phyloP scores from a whole-genome alignment of 306 rosid genomes.

The Pterocarpus macrocarpus region DNA sequence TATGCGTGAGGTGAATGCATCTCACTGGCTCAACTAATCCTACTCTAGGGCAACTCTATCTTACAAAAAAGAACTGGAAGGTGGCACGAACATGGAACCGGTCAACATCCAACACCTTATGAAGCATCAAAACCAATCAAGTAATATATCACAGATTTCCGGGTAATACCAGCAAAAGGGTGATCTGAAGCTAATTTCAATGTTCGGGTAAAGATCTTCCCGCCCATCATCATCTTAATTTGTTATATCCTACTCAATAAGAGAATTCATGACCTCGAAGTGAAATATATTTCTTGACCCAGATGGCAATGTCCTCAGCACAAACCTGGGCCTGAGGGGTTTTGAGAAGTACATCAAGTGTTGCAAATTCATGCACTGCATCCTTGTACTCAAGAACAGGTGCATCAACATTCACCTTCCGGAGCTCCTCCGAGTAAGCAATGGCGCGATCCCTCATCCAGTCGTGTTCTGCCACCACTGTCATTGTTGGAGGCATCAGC shows the following conservation, averaged over 20 bases:
- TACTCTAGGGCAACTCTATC: conserved; percentile 61
- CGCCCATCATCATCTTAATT: conserved; percentile 29
- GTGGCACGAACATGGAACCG: conserved; percentile 43
- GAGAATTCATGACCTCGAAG: conserved; percentile 97
- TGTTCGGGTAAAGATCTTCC: conserved; percentile 39
- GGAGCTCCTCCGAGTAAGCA: conserved; percentile 96
- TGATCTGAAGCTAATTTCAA: conserved; percentile 44
- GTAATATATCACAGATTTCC: conserved; percentile 43
- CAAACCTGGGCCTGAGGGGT: conserved; percentile 94
- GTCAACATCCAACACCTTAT: conserved; percentile 42
- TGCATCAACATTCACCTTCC: conserved; percentile 89
- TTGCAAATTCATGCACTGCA: conserved; percentile 94
- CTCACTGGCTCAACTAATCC: conserved; percentile 71
- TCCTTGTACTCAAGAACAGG: conserved; percentile 94
- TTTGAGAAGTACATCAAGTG: conserved; percentile 92
- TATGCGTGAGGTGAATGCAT: conserved; percentile 50
- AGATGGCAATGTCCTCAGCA: conserved; percentile 94
- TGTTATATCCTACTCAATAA: conserved; percentile 62
- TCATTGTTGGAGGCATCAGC: conserved; percentile 94
- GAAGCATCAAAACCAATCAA: conserved; percentile 53
- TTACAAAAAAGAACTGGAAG: conserved; percentile 61
- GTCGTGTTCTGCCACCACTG: conserved; percentile 96
- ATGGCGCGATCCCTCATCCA: conserved; percentile 99
- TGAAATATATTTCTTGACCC: conserved; percentile 93
- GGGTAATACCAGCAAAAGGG: conserved; percentile 41